These are phyloP conservation scores for Metrosideros polymorpha DNA, from an alignment of 441 rosid genomes.

Conservation along the genomic window DNA sequence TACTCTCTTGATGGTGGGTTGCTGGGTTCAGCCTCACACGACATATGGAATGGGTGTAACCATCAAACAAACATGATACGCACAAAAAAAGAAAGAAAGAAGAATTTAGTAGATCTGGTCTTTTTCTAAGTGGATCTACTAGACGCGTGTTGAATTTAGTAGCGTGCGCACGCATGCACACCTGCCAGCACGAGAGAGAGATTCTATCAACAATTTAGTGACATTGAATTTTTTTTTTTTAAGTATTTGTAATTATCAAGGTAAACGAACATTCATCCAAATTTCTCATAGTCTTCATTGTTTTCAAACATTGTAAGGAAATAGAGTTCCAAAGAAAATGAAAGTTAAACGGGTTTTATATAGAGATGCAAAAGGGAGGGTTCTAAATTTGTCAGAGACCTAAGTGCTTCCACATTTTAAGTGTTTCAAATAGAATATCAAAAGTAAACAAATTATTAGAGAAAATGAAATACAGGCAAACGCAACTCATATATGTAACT, in stretches of 20 bases:
- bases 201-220: background rate
- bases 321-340: background rate
- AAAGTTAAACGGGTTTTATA: background rate
- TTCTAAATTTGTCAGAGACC: accelerated
- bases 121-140: background rate
- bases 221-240: background rate
- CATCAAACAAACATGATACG: too few species aligned
- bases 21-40: too few species aligned
- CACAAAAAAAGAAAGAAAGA: too few species aligned
- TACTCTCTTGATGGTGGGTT: too few species aligned
- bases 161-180: background rate
- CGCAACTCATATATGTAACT: background rate
- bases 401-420: background rate
- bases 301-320: background rate
- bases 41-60: too few species aligned
- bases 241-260: background rate
- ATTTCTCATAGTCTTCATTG: background rate
- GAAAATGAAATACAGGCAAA: background rate
- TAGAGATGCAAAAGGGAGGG: background rate
- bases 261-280: background rate
- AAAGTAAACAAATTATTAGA: background rate
- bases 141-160: too few species aligned
- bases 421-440: background rate
- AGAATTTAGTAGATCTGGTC: too few species aligned
- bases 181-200: background rate